These are phyloP conservation scores for Dictyostelium capitatum DNA, from an alignment of 78 protist genomes.

Conservation along the genomic window DNA sequence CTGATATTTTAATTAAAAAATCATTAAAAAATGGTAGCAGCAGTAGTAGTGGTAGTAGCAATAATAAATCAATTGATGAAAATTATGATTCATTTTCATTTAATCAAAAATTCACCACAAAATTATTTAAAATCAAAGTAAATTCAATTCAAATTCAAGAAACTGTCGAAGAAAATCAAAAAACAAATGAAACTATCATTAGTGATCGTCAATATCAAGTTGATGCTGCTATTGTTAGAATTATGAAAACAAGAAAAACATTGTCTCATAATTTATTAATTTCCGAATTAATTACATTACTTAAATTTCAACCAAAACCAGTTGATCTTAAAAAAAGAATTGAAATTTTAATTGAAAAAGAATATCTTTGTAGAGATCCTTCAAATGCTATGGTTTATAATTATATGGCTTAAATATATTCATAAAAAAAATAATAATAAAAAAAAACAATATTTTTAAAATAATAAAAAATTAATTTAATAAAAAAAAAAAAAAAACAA, in stretches of 20 bases:
- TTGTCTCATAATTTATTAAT: conserved; percentile 90
- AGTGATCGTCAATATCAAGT: conserved; percentile 90
- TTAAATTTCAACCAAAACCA: conserved; percentile 92
- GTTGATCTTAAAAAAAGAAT: conserved; percentile 95
- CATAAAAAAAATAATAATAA: background rate
- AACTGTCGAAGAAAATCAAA: conserved; percentile 91
- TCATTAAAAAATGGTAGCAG: background rate
- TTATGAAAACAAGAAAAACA: conserved; percentile 96
- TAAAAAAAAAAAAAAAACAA: background rate
- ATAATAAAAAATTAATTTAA: background rate
- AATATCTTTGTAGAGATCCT: conserved; percentile 94
- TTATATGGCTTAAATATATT: conserved; percentile 90
- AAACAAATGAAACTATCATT: conserved; percentile 88
- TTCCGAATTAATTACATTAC: conserved; percentile 86
- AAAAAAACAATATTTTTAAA: background rate
- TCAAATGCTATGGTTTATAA: conserved; percentile 86
- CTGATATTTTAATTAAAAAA: conserved; percentile 31
- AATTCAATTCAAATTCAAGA: conserved; percentile 94
- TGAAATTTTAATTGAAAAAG: conserved; percentile 97
- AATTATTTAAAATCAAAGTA: conserved; percentile 89
- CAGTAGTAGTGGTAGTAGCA: background rate
- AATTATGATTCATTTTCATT: conserved; percentile 87
- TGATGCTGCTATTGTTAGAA: conserved; percentile 97
- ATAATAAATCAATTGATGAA: conserved; percentile 40
- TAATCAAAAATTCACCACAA: conserved; percentile 85